Evolutionary conservation across 208 protist species (phyloP).

Genomic region (Balamuthia mandrillaris): DNA sequence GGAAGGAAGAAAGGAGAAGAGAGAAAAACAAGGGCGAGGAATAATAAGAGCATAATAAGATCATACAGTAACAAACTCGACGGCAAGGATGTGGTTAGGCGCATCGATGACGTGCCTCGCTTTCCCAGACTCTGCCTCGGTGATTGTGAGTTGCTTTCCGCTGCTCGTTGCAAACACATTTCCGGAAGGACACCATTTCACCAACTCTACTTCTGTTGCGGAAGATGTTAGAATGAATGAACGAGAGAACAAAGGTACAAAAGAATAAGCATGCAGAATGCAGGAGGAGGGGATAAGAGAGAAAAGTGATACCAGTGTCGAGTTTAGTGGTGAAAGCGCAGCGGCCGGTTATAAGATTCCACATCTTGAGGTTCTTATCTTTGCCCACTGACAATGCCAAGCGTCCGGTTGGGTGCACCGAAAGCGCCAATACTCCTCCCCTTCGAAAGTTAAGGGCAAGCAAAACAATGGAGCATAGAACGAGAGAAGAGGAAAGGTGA

Average conservation of each 20-base stretch:
- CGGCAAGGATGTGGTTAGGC: background rate
- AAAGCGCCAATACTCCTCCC: background rate
- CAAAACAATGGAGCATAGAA: no score
- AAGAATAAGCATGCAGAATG: background rate
- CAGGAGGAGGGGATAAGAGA: background rate
- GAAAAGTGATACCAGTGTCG: background rate
- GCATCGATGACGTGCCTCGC: background rate
- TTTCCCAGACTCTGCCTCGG: background rate
- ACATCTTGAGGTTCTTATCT: slow-evolving; percentile 23
- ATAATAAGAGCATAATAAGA: background rate
- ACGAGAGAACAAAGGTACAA: background rate
- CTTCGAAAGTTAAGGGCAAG: background rate
- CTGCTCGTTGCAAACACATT: background rate
- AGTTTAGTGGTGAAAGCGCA: background rate
- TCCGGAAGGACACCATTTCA: background rate
- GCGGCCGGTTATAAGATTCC: background rate
- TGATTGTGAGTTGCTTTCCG: background rate
- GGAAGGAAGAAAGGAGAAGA: background rate
- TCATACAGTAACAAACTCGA: background rate
- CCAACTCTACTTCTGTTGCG: background rate
- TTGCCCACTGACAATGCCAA: slow-evolving; percentile 6
- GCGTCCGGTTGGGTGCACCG: background rate
- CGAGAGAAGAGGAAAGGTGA: no score
- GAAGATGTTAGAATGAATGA: background rate
- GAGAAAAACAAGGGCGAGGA: background rate